Base-by-base conservation (phyloP, 306 rosid genomes). In the Cucurbita argyrosperma region DNA sequence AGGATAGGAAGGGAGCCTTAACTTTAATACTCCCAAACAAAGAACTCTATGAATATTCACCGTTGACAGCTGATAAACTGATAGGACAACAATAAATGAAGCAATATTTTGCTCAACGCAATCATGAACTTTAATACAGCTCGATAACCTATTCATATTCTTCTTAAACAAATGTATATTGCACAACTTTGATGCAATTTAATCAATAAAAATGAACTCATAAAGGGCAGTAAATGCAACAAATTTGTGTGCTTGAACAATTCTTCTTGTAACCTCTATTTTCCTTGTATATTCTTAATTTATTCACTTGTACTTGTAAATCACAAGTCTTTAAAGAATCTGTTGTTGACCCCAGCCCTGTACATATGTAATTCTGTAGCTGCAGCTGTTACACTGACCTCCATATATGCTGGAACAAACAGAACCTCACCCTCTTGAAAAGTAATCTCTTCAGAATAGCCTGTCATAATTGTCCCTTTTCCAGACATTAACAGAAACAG, bases 321-420 rank as follows among this genome's bases (percentile, higher is more conserved):
- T 80, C 76, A 82, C 40, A 68, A 59, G 64, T 57, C 85, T 43
- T 53, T 43, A 72, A 72, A 82, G 46, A 79, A 65, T 65, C 69
- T 76, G 80, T 77, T 79, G 78, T 82, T 82, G 26, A 79, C 83
- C 55, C 85, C 85, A 64, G 81, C 85, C 37, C 85, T 79, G 37
- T 76, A 82, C 76, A 82, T 19, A 5, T 73, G 85, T 61, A 82
- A 71, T 37, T 79, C 80, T 7, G 19, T 12, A 16, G 80, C 58
- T 63, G 15, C 57, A 37, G 83, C 76, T 15, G 74, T 82, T 47
- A 79, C 23, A 71, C 75, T 70, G 47, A 79, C 64, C 52, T 76
- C 76, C 65, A 71, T 72, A 40, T 72, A 59, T 70, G 85, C 76
- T 56, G 85, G 83, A 51, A 79, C 76, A 51, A 82, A 82, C 47